phyloP scores from a whole-genome alignment of 106 monocot species.

The Apostasia ramifera region DNA sequence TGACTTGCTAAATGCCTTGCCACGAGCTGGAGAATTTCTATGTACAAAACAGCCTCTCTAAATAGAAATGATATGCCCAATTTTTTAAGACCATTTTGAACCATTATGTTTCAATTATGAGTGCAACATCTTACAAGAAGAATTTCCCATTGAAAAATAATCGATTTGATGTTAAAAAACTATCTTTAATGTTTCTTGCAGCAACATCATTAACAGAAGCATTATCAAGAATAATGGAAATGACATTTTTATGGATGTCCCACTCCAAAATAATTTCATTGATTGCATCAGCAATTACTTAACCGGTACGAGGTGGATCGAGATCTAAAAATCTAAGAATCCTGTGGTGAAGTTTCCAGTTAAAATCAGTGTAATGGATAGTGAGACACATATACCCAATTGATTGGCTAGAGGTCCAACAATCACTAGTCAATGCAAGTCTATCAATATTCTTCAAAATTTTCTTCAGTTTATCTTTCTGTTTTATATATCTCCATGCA shows the following conservation, averaged over 20 bases:
- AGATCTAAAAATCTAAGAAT: conserved; percentile 4
- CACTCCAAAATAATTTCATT: not conserved
- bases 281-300: conserved; percentile 1
- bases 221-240: conserved; percentile 12
- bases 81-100: conserved; percentile 11
- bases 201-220: not conserved
- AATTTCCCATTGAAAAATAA: not conserved
- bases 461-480: too few species aligned
- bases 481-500: too few species aligned
- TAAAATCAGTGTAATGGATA: conserved; percentile 12
- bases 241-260: conserved; percentile 4
- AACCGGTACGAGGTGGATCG: not conserved
- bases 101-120: conserved; percentile 14
- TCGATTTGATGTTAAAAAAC: not conserved
- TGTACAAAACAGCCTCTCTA: not conserved
- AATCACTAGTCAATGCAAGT: too few species aligned
- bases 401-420: conserved; percentile 16
- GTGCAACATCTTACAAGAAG: conserved; percentile 17
- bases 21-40: not conserved
- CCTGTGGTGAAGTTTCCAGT: conserved; percentile 4
- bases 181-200: not conserved
- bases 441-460: too few species aligned
- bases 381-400: not conserved
- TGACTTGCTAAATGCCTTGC: not conserved
- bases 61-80: not conserved